Base-by-base conservation (phyloP, 2,329 filamentous ascomycete genomes). In the Beauveria rudraprayagi region DNA sequence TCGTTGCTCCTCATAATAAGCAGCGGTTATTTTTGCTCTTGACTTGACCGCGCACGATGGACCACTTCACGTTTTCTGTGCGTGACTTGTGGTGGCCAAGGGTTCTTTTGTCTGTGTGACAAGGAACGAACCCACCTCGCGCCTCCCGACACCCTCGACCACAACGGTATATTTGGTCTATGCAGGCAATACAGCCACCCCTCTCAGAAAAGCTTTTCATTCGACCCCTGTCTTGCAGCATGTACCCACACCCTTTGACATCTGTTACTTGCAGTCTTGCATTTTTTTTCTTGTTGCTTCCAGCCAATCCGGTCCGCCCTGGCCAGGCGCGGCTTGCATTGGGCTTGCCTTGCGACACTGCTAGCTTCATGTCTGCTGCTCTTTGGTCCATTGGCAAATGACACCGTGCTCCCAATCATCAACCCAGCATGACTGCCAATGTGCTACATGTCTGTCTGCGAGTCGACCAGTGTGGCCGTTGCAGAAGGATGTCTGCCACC, bases 181-280 rank as follows among this genome's bases (percentile, higher is more conserved):
- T 67, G 67, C 64, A 65, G 66, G 63, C 68, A 65, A 66, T 71
- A 70, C 67, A 69, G 62, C 63, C 69, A 68, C 61, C 34, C 61
- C 54, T 52, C 46, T 56, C 24, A 52, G 41, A 58, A 59, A 53
- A 52, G 17, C 56, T 56, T 60, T 24, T 48, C 60, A 52, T 34
- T 40, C 24, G 28, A 59, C 41, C 65, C 67, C 62, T 63, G 66
- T 65, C 66, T 65, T 60, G 34, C 34, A 28, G 34, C 51, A 19
- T 28, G 48, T 59, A 22, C 24, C 56, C 56, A 59, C 55, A 17
- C 19, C 48, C 34, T 24, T 37, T 70, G 60, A 64, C 63, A 65
- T 65, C 60, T 67, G 53, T 50, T 52, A 53, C 56, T 53, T 60
- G 56, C 40, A 60, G 47, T 44, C 19, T 60, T 53, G 37, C 48